Percentiles rank a stretch among this genome's conserved stretches.
phyloP scores from a whole-genome alignment of 345 rosid genomes.

The Dovyalis caffra region DNA sequence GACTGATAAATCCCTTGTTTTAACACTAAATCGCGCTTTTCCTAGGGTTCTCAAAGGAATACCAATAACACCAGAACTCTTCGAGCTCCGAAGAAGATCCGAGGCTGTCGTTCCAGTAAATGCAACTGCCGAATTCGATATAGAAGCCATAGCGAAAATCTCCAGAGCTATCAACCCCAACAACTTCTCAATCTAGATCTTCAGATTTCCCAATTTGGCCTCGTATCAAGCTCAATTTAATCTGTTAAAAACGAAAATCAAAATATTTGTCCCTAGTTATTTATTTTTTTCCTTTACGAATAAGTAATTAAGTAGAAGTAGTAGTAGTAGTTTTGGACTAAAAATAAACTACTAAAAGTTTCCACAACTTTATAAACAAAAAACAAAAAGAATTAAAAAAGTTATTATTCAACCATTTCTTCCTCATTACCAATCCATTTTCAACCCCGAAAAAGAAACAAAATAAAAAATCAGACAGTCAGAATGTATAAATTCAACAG shows the following conservation, averaged over 20 bases:
- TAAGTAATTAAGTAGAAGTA: background rate
- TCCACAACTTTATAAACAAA: background rate
- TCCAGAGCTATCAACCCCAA: slow-evolving; percentile 17
- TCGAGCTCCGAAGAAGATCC: slow-evolving; percentile 75
- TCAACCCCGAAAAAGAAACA: background rate
- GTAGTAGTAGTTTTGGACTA: background rate
- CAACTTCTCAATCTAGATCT: slow-evolving; percentile 19
- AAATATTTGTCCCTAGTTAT: background rate
- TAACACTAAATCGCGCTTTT: slow-evolving; percentile 33
- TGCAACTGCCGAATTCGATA: slow-evolving; percentile 50
- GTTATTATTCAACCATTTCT: background rate
- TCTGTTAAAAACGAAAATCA: background rate
- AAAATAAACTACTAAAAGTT: background rate
- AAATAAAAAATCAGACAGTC: background rate
- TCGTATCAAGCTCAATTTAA: background rate
- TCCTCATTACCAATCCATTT: background rate
- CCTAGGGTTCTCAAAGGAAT: slow-evolving; percentile 58
- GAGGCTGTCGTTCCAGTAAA: slow-evolving; percentile 56
- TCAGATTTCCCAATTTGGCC: slow-evolving; percentile 10
- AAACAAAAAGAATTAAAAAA: background rate
- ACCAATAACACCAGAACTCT: slow-evolving; percentile 44
- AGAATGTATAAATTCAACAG: no score
- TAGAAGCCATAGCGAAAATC: slow-evolving; percentile 52
- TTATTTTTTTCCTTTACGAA: background rate
- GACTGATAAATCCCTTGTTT: slow-evolving; percentile 36